These are phyloP conservation scores for Bifiguratus adelaidae DNA, from an alignment of 192 early-diverging fungal genomes.

Conservation along the genomic window DNA sequence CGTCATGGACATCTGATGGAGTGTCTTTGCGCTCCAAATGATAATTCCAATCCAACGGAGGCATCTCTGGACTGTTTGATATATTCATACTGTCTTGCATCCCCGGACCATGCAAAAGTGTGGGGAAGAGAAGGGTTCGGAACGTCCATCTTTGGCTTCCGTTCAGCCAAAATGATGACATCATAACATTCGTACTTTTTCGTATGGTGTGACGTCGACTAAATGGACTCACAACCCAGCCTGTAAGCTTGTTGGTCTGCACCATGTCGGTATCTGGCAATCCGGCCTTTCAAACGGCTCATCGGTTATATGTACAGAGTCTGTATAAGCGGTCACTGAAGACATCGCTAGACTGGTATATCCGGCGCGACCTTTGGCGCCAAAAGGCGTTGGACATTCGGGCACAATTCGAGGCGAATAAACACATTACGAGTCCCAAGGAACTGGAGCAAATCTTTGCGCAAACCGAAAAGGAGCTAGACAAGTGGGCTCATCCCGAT, in stretches of 20 bases:
- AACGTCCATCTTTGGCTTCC: too few species aligned
- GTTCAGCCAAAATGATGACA: too few species aligned
- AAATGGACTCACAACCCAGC: background rate
- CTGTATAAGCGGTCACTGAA: constrained; percentile 81
- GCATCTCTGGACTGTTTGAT: too few species aligned
- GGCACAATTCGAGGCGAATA: constrained; percentile 74
- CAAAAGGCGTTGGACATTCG: constrained; percentile 79
- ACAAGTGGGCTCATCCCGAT: constrained; percentile 64
- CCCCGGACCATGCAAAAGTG: too few species aligned
- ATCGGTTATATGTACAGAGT: constrained; percentile 62
- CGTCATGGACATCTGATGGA: too few species aligned
- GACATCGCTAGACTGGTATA: constrained; percentile 82
- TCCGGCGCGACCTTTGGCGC: constrained; percentile 66
- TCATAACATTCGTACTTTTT: too few species aligned
- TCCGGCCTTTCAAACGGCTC: constrained; percentile 35
- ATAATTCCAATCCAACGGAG: too few species aligned
- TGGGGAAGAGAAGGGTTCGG: too few species aligned
- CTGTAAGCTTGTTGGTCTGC: background rate
- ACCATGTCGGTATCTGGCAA: constrained; percentile 24
- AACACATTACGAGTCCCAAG: constrained; percentile 56
- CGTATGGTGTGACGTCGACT: too few species aligned
- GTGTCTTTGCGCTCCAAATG: too few species aligned
- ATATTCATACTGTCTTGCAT: too few species aligned
- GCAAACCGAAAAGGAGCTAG: constrained; percentile 64
- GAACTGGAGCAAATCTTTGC: constrained; percentile 55